Evolutionary conservation across 192 early-diverging fungal genomes (phyloP).

Genomic region (Jimgerdemannia lactiflua): DNA sequence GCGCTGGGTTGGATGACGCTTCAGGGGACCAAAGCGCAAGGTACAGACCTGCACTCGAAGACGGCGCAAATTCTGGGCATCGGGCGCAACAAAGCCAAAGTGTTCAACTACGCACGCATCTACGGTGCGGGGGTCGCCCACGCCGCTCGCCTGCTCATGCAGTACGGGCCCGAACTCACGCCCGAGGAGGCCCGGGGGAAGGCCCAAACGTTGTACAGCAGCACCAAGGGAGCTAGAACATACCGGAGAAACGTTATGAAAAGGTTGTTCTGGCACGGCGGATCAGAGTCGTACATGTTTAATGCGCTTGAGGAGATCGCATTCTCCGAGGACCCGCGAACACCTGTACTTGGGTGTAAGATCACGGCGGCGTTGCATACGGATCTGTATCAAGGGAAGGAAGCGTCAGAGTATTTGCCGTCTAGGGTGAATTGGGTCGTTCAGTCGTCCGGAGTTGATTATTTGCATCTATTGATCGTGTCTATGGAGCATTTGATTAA

Average conservation of each 20-base stretch:
- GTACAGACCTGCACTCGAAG: conserved; percentile 92
- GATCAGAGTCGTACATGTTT: conserved; percentile 93
- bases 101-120: conserved; percentile 95
- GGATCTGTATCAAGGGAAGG: background rate
- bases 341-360: conserved; percentile 83
- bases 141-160: conserved; percentile 74
- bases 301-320: conserved; percentile 88
- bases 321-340: conserved; percentile 62
- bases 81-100: conserved; percentile 84
- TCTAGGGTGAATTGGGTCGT: conserved; percentile 97
- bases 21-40: conserved; percentile 85
- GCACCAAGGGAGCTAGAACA: conserved; percentile 72
- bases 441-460: conserved; percentile 97
- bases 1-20: conserved; percentile 98
- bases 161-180: conserved; percentile 73
- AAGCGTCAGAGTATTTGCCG: conserved; percentile 71
- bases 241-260: conserved; percentile 1
- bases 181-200: conserved; percentile 58
- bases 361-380: conserved; percentile 85
- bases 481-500: conserved; percentile 82
- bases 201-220: conserved; percentile 67
- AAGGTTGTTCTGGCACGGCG: conserved; percentile 80
- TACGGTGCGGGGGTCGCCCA: conserved; percentile 92
- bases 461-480: conserved; percentile 88
- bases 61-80: conserved; percentile 89